Conservation (phyloP, 164 flowering plant genomes). For the Chimonanthus praecox region DNA sequence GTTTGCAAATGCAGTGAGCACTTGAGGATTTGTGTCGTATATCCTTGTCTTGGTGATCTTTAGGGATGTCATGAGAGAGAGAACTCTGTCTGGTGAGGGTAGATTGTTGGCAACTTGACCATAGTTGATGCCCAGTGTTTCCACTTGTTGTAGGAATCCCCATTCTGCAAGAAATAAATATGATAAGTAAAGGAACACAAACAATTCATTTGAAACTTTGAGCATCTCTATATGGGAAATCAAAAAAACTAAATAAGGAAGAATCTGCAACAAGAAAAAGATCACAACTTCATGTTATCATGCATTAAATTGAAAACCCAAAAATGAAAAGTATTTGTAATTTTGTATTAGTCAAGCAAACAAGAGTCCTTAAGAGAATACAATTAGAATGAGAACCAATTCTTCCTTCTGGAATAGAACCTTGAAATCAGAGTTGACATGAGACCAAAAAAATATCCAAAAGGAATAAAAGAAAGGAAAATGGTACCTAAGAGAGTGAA, state of each 20-base stretch:
- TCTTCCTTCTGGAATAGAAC: neutral
- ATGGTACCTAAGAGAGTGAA: neutral
- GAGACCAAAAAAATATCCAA: neutral
- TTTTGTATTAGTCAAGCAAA: too few species aligned
- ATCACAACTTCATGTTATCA: neutral
- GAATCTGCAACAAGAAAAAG: neutral
- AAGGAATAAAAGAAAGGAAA: neutral
- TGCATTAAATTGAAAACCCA: neutral
- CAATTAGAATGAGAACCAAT: neutral
- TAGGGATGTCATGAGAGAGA: conserved; percentile 45
- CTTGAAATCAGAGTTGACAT: neutral
- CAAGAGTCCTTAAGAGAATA: neutral
- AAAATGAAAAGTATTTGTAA: neutral
- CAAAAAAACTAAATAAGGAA: neutral
- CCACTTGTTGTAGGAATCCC: conserved; percentile 28
- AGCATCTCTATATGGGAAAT: neutral
- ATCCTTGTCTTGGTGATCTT: conserved; percentile 65
- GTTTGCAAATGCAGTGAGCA: conserved; percentile 68
- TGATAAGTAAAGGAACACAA: neutral
- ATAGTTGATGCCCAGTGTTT: conserved; percentile 78
- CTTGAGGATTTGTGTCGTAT: conserved; percentile 86
- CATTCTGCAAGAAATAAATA: conserved; percentile 19
- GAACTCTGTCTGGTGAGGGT: conserved; percentile 63
- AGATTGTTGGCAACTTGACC: conserved; percentile 85
- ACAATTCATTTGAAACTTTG: neutral